A percentile compares a stretch with the other conserved stretches of the same genome.
phyloP scores from a whole-genome alignment of 495 filamentous ascomycete species.

The Penicillium dipodomyicola region DNA sequence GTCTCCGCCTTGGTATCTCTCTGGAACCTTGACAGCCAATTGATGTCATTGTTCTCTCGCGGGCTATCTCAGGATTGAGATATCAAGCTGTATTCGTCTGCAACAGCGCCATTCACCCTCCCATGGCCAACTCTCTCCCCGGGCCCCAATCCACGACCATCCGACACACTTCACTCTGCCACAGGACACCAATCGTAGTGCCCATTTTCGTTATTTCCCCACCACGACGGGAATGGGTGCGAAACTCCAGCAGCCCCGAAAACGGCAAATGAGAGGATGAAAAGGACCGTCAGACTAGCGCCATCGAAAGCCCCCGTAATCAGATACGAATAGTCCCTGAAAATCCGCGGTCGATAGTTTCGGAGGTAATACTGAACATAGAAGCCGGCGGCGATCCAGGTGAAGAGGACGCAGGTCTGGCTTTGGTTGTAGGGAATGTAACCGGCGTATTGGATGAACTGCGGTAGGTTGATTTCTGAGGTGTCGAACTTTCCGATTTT shows the following conservation, averaged over 20 bases:
- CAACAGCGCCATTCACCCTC: too few relatives aligned
- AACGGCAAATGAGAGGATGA: conserved; percentile 59
- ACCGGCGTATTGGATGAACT: conserved; percentile 46
- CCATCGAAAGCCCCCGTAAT: conserved; percentile 56
- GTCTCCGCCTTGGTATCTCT: too few relatives aligned
- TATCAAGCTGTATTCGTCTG: too few relatives aligned
- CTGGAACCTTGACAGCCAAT: too few relatives aligned
- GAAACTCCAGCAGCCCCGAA: conserved; percentile 45
- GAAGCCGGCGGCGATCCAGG: conserved; percentile 41
- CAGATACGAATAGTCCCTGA: conserved; percentile 58
- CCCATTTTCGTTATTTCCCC: conserved; percentile 45
- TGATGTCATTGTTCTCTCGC: too few relatives aligned
- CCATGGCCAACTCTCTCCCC: too few relatives aligned
- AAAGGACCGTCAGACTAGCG: conserved; percentile 49
- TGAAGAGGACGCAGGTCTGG: conserved; percentile 41
- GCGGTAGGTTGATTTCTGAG: conserved; percentile 39
- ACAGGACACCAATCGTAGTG: conserved; percentile 25
- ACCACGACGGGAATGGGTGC: conserved; percentile 43
- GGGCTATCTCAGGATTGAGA: too few relatives aligned
- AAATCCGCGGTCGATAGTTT: conserved; percentile 47
- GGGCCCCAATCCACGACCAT: too few relatives aligned
- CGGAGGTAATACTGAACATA: conserved; percentile 54
- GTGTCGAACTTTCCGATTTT: conserved; percentile 30
- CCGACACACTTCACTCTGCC: background rate
- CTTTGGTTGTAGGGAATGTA: conserved; percentile 45